These are phyloP conservation scores for Microbotryum silenes-acaulis DNA, from an alignment of 1,284 basidiomycete genomes.

Conservation along the genomic window DNA sequence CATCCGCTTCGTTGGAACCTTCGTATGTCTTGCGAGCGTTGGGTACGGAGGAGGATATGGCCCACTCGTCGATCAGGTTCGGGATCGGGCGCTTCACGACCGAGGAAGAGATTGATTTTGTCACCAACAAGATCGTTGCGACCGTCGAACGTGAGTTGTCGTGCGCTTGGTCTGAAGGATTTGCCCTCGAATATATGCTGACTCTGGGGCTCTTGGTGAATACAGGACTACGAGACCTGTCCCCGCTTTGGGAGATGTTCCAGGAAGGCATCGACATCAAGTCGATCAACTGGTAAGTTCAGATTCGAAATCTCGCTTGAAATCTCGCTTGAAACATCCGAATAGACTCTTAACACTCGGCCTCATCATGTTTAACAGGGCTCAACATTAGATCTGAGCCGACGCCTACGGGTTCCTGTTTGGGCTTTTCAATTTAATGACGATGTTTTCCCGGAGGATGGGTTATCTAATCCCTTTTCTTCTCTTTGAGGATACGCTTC, in stretches of 20 bases:
- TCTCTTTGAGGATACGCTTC: too few relatives aligned
- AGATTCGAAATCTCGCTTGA: too few relatives aligned
- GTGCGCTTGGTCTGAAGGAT: background rate
- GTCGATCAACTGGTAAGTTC: conserved; percentile 68
- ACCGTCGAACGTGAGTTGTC: conserved; percentile 56
- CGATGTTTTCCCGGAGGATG: too few relatives aligned
- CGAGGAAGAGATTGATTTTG: conserved; percentile 92
- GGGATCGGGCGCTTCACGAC: conserved; percentile 98
- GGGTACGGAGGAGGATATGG: conserved; percentile 92
- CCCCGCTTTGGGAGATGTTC: conserved; percentile 94
- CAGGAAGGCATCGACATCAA: conserved; percentile 94
- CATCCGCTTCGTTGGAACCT: conserved; percentile 94
- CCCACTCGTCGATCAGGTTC: conserved; percentile 94
- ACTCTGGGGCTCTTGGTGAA: background rate
- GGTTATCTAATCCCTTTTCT: too few relatives aligned
- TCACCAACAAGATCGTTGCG: conserved; percentile 76
- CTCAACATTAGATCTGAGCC: too few relatives aligned
- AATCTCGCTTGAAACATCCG: too few relatives aligned
- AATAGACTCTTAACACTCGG: too few relatives aligned
- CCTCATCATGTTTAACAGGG: too few relatives aligned
- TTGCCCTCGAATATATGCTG: background rate
- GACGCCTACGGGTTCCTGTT: too few relatives aligned
- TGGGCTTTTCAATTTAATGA: too few relatives aligned
- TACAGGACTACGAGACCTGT: conserved; percentile 34
- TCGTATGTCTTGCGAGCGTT: conserved; percentile 96